These are phyloP conservation scores for Psophocarpus tetragonolobus DNA, from an alignment of 306 rosid genomes.

Conservation along the genomic window DNA sequence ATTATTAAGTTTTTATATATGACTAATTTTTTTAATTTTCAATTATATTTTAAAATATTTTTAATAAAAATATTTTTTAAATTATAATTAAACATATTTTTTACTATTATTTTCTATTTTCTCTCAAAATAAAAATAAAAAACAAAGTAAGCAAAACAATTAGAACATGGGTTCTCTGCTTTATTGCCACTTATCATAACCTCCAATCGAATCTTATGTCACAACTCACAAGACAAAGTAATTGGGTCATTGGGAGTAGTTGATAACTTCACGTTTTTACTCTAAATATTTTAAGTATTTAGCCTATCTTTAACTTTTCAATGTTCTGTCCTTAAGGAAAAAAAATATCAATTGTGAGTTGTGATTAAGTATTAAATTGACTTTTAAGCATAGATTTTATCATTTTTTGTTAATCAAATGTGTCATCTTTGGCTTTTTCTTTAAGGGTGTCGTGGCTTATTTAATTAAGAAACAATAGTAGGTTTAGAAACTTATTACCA, in stretches of 20 bases:
- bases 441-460: not conserved
- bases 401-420: not conserved
- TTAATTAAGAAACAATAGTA: not conserved
- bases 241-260: not conserved
- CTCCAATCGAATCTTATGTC: not conserved
- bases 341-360: no score
- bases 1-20: no score
- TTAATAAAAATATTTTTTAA: no score
- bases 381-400: not conserved
- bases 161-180: conserved; percentile 23
- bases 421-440: not conserved
- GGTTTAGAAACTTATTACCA: not conserved
- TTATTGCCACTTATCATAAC: not conserved
- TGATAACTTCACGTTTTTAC: not conserved
- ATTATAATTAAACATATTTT: no score
- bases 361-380: not conserved
- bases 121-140: no score
- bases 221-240: not conserved
- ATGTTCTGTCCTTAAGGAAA: not conserved
- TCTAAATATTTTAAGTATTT: not conserved
- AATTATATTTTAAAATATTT: no score
- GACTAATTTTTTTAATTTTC: no score
- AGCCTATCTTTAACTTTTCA: not conserved
- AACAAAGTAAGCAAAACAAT: no score
- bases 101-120: no score